Evolutionary conservation across 208 protist species (phyloP).

Genomic region (Acanthamoeba culbertsoni): DNA sequence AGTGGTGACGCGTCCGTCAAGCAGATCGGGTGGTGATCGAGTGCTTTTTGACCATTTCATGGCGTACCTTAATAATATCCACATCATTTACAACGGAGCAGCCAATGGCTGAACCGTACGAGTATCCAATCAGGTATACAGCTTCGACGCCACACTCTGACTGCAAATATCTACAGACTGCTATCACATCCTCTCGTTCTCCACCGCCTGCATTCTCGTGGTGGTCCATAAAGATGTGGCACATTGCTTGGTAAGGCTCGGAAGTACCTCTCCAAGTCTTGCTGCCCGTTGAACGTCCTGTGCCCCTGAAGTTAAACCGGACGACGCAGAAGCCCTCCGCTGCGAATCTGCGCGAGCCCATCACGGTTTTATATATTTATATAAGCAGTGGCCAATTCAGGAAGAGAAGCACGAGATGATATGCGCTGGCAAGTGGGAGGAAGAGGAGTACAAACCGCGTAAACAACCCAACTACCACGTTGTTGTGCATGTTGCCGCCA

Average conservation of each 20-base stretch:
- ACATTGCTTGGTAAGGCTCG: not conserved
- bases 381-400: not conserved
- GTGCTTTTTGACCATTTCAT: too few species aligned
- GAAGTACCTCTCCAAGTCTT: constrained; percentile 42
- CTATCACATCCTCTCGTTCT: constrained; percentile 7
- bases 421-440: not conserved
- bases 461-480: constrained; percentile 20
- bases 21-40: too few species aligned
- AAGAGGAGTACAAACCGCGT: not conserved
- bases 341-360: not conserved
- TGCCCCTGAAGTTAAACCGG: constrained; percentile 52
- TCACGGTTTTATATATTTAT: not conserved
- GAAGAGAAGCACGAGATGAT: not conserved
- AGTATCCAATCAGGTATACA: constrained; percentile 32
- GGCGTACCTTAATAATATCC: constrained; percentile 36
- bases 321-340: constrained; percentile 9
- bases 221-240: not conserved
- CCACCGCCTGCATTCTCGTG: not conserved
- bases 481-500: constrained; percentile 51
- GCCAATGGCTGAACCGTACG: constrained; percentile 39
- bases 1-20: too few species aligned
- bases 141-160: not conserved
- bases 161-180: constrained; percentile 46
- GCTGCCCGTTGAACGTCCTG: constrained; percentile 27
- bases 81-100: constrained; percentile 56